Evolutionary conservation across 2,329 filamentous ascomycete species (phyloP).

Genomic region (Aspergillus sp.): DNA sequence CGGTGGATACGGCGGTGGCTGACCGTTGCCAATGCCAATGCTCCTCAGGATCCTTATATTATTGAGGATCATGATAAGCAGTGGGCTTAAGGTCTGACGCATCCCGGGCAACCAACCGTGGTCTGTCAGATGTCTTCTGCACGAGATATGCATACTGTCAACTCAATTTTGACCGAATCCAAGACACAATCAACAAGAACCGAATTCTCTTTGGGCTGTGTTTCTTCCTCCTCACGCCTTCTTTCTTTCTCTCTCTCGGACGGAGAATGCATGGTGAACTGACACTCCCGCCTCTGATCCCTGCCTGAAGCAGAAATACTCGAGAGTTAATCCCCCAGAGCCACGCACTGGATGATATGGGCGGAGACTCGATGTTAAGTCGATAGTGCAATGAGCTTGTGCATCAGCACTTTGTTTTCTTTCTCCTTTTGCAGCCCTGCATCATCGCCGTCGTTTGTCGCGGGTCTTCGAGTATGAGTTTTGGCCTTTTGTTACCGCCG

Average conservation of each 20-base stretch:
- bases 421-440: not conserved
- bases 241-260: constrained; percentile 3
- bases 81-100: not conserved
- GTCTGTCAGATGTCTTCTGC: not conserved
- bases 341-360: not conserved
- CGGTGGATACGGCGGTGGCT: not conserved
- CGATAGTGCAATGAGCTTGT: not conserved
- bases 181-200: too few relatives aligned
- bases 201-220: too few relatives aligned
- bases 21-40: not conserved
- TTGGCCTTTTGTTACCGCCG: not conserved
- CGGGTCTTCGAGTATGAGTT: not conserved
- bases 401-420: not conserved
- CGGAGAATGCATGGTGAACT: constrained; percentile 5
- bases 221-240: not conserved
- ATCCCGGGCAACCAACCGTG: not conserved
- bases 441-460: not conserved
- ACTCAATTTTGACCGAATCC: not conserved
- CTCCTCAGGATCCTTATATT: not conserved
- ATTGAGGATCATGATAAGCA: not conserved
- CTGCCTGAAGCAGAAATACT: constrained; percentile 16
- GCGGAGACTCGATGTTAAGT: not conserved
- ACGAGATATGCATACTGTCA: not conserved
- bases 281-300: constrained; percentile 14
- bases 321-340: constrained; percentile 4